Evolutionary conservation across 2,329 filamentous ascomycete genomes (phyloP).

Genomic region (Bipolaris zeicola): DNA sequence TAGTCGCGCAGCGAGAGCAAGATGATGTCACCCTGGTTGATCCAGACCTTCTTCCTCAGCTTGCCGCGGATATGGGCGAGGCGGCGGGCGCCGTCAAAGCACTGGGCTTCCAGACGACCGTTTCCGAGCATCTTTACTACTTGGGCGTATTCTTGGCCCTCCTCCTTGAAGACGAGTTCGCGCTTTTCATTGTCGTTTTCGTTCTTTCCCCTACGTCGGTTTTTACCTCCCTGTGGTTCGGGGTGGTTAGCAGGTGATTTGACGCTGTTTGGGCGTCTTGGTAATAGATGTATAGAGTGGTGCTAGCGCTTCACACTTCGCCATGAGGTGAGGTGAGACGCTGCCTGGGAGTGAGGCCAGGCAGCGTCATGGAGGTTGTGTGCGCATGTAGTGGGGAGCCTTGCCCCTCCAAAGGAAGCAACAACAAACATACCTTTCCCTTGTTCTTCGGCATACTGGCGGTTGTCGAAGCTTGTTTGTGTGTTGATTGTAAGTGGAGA

Average conservation of each 20-base stretch:
- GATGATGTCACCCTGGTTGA: slow-evolving; percentile 92
- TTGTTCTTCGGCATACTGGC: slow-evolving; percentile 96
- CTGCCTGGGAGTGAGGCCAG: slow-evolving; percentile 17
- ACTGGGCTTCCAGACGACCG: slow-evolving; percentile 88
- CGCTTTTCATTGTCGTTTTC: slow-evolving; percentile 96
- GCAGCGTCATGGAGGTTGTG: slow-evolving; percentile 16
- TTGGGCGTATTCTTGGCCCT: slow-evolving; percentile 90
- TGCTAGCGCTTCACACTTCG: background rate
- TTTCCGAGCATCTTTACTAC: slow-evolving; percentile 96
- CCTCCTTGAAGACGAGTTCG: slow-evolving; percentile 98
- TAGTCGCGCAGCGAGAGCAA: slow-evolving; percentile 78
- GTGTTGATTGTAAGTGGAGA: slow-evolving; percentile 8
- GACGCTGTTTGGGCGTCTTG: background rate
- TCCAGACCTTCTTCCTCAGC: slow-evolving; percentile 94
- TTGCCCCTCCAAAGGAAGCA: slow-evolving; percentile 15
- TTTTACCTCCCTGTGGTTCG: slow-evolving; percentile 82
- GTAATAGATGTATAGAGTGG: background rate
- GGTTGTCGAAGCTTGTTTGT: slow-evolving; percentile 16
- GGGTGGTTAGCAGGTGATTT: slow-evolving; percentile 22
- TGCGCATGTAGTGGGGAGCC: slow-evolving; percentile 21
- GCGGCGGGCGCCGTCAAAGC: slow-evolving; percentile 92
- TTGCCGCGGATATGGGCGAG: slow-evolving; percentile 90
- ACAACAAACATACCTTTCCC: slow-evolving; percentile 77
- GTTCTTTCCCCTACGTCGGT: slow-evolving; percentile 97
- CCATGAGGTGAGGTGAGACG: background rate